phyloP scores from a whole-genome alignment of 2,329 filamentous ascomycete genomes.

The Xylariaceae sp. region DNA sequence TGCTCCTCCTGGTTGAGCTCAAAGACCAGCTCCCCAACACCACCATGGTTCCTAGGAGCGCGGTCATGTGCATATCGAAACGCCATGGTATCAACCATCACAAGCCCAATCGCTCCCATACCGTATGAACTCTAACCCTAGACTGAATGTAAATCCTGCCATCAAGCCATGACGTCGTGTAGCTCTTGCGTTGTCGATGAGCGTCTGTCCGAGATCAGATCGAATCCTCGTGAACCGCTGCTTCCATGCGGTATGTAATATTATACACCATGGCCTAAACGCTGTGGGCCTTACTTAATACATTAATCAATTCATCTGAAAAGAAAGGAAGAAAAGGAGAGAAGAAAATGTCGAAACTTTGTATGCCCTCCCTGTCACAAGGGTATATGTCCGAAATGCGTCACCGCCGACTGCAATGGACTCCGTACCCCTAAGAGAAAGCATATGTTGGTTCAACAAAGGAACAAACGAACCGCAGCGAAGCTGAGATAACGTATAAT shows the following conservation, averaged over 20 bases:
- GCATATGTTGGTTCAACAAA: conserved; percentile 17
- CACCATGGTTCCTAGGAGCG: conserved; percentile 12
- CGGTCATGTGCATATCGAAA: conserved; percentile 16
- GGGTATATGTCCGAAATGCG: conserved; percentile 32
- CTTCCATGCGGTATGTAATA: conserved; percentile 19
- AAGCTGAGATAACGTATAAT: conserved; percentile 13
- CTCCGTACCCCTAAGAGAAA: conserved; percentile 18
- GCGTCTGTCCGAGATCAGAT: conserved; percentile 11
- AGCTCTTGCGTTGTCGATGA: conserved; percentile 7
- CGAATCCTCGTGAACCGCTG: conserved; percentile 18
- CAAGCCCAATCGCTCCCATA: conserved; percentile 11
- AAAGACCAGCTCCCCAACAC: conserved; percentile 2
- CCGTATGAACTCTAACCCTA: conserved; percentile 21
- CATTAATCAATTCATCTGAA: conserved; percentile 27
- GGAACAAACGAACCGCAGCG: conserved; percentile 20
- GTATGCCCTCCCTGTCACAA: conserved; percentile 20
- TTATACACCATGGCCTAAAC: conserved; percentile 21
- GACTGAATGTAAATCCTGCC: conserved; percentile 21
- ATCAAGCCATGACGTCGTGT: conserved; percentile 18
- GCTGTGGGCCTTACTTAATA: conserved; percentile 27
- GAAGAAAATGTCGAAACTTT: conserved; percentile 24
- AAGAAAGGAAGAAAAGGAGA: conserved; percentile 23
- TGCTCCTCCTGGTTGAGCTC: background rate
- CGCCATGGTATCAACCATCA: background rate
- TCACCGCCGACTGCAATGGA: conserved; percentile 24